Percentiles rank a stretch among this genome's conserved stretches.
Evolutionary conservation across 2,329 filamentous ascomycete species (phyloP).

Genomic region (Pyricularia sp.): DNA sequence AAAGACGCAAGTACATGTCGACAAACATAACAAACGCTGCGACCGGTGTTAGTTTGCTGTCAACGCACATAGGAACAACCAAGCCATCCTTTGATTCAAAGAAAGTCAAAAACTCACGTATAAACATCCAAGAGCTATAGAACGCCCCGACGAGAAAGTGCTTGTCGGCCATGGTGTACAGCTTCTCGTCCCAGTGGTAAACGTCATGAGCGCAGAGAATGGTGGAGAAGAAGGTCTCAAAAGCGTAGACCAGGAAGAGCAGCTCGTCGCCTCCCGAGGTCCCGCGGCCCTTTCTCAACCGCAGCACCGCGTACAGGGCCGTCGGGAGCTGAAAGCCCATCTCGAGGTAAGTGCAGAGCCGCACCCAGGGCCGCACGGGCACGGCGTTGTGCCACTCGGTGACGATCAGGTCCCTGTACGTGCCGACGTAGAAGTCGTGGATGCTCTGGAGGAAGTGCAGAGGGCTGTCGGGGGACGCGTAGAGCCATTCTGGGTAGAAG

Average conservation of each 20-base stretch:
- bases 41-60: not conserved
- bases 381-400: slow-evolving; percentile 20
- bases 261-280: slow-evolving; percentile 34
- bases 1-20: slow-evolving; percentile 46
- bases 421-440: slow-evolving; percentile 34
- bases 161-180: slow-evolving; percentile 36
- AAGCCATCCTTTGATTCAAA: not conserved
- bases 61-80: not conserved
- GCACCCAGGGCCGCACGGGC: slow-evolving; percentile 36
- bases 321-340: slow-evolving; percentile 40
- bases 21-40: slow-evolving; percentile 38
- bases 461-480: slow-evolving; percentile 28
- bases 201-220: slow-evolving; percentile 41
- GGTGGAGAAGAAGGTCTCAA: slow-evolving; percentile 42
- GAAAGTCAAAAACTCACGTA: slow-evolving; percentile 35
- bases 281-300: slow-evolving; percentile 19
- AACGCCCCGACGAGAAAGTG: slow-evolving; percentile 34
- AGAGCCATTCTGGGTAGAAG: slow-evolving; percentile 40
- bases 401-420: slow-evolving; percentile 45
- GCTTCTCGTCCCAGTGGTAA: slow-evolving; percentile 34
- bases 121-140: slow-evolving; percentile 40
- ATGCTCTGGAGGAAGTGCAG: slow-evolving; percentile 37
- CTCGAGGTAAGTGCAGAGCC: slow-evolving; percentile 40
- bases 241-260: slow-evolving; percentile 38
- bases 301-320: slow-evolving; percentile 34